Evolutionary conservation across 371 early-diverging fungal genomes (phyloP), one percentile per base, ranked within the genome.

Genomic region (Mortierella sp.): DNA sequence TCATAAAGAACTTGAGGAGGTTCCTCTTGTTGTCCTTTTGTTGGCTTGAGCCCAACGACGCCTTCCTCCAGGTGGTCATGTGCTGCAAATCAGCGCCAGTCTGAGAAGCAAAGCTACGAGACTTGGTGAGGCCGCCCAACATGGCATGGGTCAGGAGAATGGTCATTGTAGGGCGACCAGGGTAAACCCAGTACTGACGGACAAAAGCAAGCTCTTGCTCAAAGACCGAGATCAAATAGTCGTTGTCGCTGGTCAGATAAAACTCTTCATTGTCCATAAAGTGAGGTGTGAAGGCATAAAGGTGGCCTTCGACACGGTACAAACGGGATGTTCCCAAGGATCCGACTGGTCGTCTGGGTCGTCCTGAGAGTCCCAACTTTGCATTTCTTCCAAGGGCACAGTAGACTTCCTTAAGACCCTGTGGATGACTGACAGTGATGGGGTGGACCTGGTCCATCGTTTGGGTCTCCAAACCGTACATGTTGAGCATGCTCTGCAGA

Each of bases 231-330:
- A 94, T 89, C 16, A 92, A 72, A 64, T 93, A 94, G 68, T 94
- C 93, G 29, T 92, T 91, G 77, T 96, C 96, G 30, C 89, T 88
- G 28, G 92, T 91, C 43, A 94, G 87, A 70, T 95, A 96, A 74
- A 94, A 96, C 74, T 93, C 90, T 65, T 93, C 94, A 50, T 85
- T 88, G 80, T 96, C 94, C 93, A 95, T 92, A 66, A 96, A 96
- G 63, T 94, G 90, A 16, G 95, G 96, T 1, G 93, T 90, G 70
- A 96, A 96, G 0, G 93, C 91, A 68, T 95, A 95, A 16, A 95
- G 80, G 6, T 90, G 89, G 0, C 96, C 96, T 64, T 93, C 90
- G 30, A 94, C 91, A 25, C 93, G 89, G 80, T 95, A 96, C 12
- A 96, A 70, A 62, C 93, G 91, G 50, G 91, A 91, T 4, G 96